Evolutionary conservation across 2,329 filamentous ascomycete species (phyloP).

Genomic region (Sordariomycetes sp.): DNA sequence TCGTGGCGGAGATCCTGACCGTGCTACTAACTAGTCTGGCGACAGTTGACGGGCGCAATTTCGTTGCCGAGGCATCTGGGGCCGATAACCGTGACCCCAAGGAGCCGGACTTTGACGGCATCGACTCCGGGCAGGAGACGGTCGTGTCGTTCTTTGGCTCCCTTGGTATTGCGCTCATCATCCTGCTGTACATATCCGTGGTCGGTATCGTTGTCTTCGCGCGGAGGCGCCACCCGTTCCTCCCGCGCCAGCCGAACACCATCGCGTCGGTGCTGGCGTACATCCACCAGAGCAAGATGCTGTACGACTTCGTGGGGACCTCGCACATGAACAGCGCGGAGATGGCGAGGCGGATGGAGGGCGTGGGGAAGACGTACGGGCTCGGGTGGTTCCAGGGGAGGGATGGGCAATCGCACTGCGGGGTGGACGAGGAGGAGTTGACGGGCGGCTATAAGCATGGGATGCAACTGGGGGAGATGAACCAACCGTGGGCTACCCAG

Average conservation of each 20-base stretch:
- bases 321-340: constrained; percentile 48
- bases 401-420: constrained; percentile 64
- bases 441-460: constrained; percentile 56
- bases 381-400: constrained; percentile 67
- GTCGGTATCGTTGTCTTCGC: constrained; percentile 50
- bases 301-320: constrained; percentile 64
- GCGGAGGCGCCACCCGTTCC: constrained; percentile 56
- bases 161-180: constrained; percentile 48
- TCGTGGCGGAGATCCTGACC: constrained; percentile 64
- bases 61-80: constrained; percentile 23
- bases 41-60: constrained; percentile 52
- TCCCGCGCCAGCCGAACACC: constrained; percentile 69
- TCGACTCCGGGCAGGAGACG: constrained; percentile 49
- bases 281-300: constrained; percentile 72
- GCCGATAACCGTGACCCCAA: constrained; percentile 5
- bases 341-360: constrained; percentile 52
- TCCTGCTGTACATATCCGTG: constrained; percentile 54
- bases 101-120: constrained; percentile 3
- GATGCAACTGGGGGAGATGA: constrained; percentile 33
- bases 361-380: constrained; percentile 57
- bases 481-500: constrained; percentile 38
- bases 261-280: constrained; percentile 68
- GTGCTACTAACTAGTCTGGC: constrained; percentile 57
- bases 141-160: constrained; percentile 55
- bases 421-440: constrained; percentile 68